Evolutionary conservation across 441 rosid species (phyloP).

Genomic region (Gossypium gossypioides): DNA sequence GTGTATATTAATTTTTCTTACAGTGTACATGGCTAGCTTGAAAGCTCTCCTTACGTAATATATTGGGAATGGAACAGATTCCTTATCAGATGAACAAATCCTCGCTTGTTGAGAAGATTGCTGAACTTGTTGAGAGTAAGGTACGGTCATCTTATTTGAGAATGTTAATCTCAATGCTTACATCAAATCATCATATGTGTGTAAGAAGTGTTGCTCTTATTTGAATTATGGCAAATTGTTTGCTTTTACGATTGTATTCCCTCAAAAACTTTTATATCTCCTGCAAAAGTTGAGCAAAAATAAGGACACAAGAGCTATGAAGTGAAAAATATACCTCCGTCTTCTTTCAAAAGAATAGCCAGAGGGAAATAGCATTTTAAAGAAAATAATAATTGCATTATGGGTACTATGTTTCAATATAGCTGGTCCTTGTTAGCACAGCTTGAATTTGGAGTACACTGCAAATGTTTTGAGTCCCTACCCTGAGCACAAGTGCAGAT

Average conservation of each 20-base stretch:
- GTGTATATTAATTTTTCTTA: conserved; percentile 14
- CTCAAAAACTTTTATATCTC: neutral
- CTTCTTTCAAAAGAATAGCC: neutral
- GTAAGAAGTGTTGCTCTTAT: neutral
- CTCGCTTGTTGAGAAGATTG: conserved; percentile 86
- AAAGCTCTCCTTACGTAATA: conserved; percentile 5
- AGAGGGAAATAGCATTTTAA: neutral
- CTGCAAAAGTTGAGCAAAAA: neutral
- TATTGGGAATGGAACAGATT: conserved; percentile 44
- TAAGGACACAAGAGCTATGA: neutral
- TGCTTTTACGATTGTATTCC: neutral
- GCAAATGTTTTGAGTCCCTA: neutral
- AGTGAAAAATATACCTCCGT: neutral
- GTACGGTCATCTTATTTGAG: conserved; percentile 27
- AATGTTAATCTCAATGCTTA: neutral
- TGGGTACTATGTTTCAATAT: neutral
- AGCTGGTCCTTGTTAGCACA: neutral
- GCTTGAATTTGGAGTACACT: neutral
- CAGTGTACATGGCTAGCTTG: conserved; percentile 4
- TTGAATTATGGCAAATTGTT: neutral
- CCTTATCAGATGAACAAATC: conserved; percentile 94
- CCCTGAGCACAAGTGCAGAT: neutral
- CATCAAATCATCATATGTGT: neutral
- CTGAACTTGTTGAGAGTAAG: conserved; percentile 91
- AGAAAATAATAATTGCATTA: neutral